A percentile compares a stretch with the other conserved stretches of the same genome.
These are phyloP conservation scores for Lasiodiplodia sp. DNA, from an alignment of 2,329 filamentous ascomycete species.

Conservation along the genomic window DNA sequence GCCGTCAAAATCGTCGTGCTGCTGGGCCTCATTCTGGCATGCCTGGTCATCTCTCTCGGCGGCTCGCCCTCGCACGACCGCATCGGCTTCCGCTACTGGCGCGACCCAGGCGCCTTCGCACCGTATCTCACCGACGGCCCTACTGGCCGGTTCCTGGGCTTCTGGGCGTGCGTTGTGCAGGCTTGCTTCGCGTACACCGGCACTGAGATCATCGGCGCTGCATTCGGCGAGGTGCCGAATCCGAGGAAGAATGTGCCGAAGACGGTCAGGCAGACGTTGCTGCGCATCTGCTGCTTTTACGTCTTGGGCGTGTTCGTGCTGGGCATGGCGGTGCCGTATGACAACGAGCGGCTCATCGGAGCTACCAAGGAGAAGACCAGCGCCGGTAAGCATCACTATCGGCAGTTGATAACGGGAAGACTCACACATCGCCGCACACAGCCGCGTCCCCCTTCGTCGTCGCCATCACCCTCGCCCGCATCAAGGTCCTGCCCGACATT, in stretches of 20 bases:
- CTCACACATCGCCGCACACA: neutral
- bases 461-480: conserved; percentile 53
- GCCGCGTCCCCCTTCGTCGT: conserved; percentile 65
- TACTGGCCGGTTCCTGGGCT: conserved; percentile 54
- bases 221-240: conserved; percentile 68
- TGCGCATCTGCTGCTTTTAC: conserved; percentile 54
- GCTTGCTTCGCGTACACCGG: conserved; percentile 76
- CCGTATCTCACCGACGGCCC: conserved; percentile 51
- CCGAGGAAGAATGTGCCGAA: conserved; percentile 72
- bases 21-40: conserved; percentile 57
- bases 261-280: conserved; percentile 54
- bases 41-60: conserved; percentile 37
- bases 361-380: conserved; percentile 45
- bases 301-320: conserved; percentile 59
- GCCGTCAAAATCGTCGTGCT: conserved; percentile 51
- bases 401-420: too few species aligned
- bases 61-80: conserved; percentile 63
- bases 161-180: conserved; percentile 62
- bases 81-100: conserved; percentile 73
- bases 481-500: conserved; percentile 49
- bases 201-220: conserved; percentile 54
- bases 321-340: conserved; percentile 63
- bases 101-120: conserved; percentile 57
- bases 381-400: conserved; percentile 41
- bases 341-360: conserved; percentile 57